Conservation (phyloP, 2,329 filamentous ascomycete genomes). For the Fusarium oxysporum region DNA sequence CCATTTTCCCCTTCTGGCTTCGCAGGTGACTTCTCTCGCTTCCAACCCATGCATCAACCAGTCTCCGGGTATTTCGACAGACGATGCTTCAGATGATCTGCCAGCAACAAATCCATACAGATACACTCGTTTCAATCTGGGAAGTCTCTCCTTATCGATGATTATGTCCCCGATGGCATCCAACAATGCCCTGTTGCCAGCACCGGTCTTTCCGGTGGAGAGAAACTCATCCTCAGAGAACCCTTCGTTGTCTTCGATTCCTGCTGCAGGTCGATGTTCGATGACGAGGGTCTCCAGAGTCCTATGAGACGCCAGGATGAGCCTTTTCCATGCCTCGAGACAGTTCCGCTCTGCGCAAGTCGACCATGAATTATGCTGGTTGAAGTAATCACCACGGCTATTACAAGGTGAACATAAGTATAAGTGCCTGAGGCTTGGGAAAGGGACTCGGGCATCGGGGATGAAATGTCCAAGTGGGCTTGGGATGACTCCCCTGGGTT, state of each 20-base stretch:
- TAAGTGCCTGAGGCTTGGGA: conserved; percentile 2
- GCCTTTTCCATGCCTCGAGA: neutral
- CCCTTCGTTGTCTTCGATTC: conserved; percentile 11
- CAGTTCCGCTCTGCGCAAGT: neutral
- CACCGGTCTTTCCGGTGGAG: neutral
- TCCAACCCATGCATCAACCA: neutral
- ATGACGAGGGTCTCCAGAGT: conserved; percentile 23
- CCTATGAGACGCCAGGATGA: neutral
- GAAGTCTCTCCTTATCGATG: neutral
- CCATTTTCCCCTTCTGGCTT: conserved; percentile 13
- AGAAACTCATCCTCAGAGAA: conserved; percentile 22
- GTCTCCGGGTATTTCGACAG: neutral
- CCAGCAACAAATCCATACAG: conserved; percentile 12
- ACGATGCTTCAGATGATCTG: neutral
- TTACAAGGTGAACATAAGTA: conserved; percentile 9
- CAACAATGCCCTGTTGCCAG: neutral
- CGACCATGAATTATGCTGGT: conserved; percentile 25
- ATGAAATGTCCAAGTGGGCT: conserved; percentile 14
- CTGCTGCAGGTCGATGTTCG: conserved; percentile 25
- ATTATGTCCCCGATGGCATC: neutral
- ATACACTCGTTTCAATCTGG: neutral
- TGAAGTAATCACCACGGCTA: conserved; percentile 8
- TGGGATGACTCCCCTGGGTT: neutral
- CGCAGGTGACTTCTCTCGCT: neutral
- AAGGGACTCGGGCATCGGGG: accelerated